These are phyloP conservation scores for Eimeria zaria DNA, from an alignment of 169 alveolate species.

Conservation along the genomic window DNA sequence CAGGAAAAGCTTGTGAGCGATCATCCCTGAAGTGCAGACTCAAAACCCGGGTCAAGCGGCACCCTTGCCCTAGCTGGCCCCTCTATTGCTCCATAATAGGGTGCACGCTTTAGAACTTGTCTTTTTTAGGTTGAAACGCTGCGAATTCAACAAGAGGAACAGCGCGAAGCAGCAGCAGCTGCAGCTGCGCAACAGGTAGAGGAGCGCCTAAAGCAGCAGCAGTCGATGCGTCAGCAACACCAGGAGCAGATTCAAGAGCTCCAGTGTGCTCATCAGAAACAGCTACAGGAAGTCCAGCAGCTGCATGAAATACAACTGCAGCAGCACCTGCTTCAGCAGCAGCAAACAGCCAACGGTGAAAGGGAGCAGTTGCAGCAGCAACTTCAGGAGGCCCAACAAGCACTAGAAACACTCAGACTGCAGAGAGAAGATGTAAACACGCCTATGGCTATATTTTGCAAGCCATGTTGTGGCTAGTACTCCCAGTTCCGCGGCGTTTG, in stretches of 20 bases:
- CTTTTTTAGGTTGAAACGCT: slow-evolving; percentile 15
- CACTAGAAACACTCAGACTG: slow-evolving; percentile 22
- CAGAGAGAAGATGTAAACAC: slow-evolving; percentile 34
- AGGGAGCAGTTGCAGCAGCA: slow-evolving; percentile 20
- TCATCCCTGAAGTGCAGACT: neutral
- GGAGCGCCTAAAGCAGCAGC: slow-evolving; percentile 51
- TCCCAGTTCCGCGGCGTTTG: neutral
- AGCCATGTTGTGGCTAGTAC: neutral
- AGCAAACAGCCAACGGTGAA: slow-evolving; percentile 14
- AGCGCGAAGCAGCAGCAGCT: slow-evolving; percentile 25
- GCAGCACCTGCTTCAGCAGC: slow-evolving; percentile 28
- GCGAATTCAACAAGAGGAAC: slow-evolving; percentile 7
- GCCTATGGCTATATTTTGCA: neutral
- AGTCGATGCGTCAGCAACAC: slow-evolving; percentile 8
- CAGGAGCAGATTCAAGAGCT: slow-evolving; percentile 29
- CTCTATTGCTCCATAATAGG: neutral
- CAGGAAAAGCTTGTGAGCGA: slow-evolving; percentile 3
- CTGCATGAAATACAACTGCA: slow-evolving; percentile 33
- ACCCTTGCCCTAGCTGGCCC: neutral
- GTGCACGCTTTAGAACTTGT: neutral
- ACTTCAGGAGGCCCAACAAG: slow-evolving; percentile 38
- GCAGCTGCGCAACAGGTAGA: slow-evolving; percentile 29
- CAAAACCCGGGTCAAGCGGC: neutral
- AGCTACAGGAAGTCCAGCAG: slow-evolving; percentile 26
- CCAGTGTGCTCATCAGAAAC: neutral